Evolutionary conservation across 2,329 filamentous ascomycete species (phyloP).

Genomic region (Fusarium temperatum): DNA sequence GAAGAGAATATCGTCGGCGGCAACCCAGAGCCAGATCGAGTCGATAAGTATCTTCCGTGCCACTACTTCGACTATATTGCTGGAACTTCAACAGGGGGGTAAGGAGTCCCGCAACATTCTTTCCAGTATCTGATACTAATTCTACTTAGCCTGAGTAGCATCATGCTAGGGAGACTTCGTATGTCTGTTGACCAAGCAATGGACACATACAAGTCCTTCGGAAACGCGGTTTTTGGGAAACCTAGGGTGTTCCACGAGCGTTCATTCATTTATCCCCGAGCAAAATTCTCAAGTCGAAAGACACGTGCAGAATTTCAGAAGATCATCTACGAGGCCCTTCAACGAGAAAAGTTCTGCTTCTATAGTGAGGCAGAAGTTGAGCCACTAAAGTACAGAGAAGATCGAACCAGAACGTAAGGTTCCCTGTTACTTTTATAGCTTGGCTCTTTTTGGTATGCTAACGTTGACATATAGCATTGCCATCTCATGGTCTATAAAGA

Average conservation of each 20-base stretch:
- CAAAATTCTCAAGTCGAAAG: not conserved
- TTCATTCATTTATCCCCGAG: not conserved
- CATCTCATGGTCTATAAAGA: not conserved
- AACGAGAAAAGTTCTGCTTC: rapidly evolving
- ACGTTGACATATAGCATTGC: not conserved
- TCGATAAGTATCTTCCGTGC: not conserved
- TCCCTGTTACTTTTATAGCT: too few species aligned
- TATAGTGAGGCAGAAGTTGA: rapidly evolving
- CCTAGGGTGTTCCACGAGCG: slow-evolving; percentile 6
- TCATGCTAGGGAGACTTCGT: not conserved
- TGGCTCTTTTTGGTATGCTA: too few species aligned
- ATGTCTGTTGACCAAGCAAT: not conserved
- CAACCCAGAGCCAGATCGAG: not conserved
- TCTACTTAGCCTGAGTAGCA: not conserved
- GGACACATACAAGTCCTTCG: rapidly evolving
- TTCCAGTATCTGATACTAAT: not conserved
- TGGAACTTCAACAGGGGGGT: not conserved
- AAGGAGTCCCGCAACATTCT: too few species aligned
- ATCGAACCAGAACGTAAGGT: not conserved
- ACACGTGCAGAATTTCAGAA: not conserved
- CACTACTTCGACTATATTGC: not conserved
- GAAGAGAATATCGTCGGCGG: not conserved
- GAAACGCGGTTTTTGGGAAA: not conserved
- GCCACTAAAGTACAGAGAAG: not conserved
- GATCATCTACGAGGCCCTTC: rapidly evolving